Evolutionary conservation across 2,329 filamentous ascomycete genomes (phyloP), one percentile per base, ranked within the genome.

Genomic region (Fusarium protoensiforme): DNA sequence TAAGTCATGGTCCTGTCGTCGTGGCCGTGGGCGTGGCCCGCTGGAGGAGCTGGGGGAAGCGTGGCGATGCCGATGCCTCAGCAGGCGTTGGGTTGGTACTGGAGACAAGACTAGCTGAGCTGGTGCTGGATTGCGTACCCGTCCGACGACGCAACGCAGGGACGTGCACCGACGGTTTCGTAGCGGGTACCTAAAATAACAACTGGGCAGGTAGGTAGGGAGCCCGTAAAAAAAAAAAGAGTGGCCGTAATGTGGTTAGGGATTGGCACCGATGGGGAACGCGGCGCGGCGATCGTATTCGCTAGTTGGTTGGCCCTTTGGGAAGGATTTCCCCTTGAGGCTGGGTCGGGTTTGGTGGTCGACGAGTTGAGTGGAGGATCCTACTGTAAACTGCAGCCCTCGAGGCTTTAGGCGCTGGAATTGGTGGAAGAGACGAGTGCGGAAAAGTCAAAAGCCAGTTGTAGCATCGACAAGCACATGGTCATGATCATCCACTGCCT

Each of bases 1-100:
- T 79, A 80, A 78, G 81, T 81, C 81, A 82, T 83, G 69, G 73
- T 66, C 41, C 66, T 59, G 75, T 67, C 72, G 65, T 71, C 66
- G 75, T 72, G 76, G 76, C 75, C 73, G 77, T 77, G 75, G 75
- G 64, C 71, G 74, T 77, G 70, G 71, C 75, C 75, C 73, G 53
- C 65, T 68, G 67, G 66, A 57, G 60, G 41, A 64, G 61, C 64
- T 53, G 38, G 64, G 68, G 56, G 51, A 48, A 68, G 68, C 62
- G 74, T 77, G 75, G 75, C 75, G 76, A 77, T 78, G 68, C 72
- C 62, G 46, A 64, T 65, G 29, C 65, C 61, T 65, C 57, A 62
- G 71, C 62, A 61, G 56, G 62, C 56, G 43, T 24, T 24, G n/a
- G n/a, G n/a, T n/a, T n/a, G n/a, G n/a, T n/a, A n/a, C n/a, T n/a